A percentile compares a stretch with the other conserved stretches of the same genome.
Evolutionary conservation across 345 rosid genomes (phyloP).

Genomic region (Linum lewisii): DNA sequence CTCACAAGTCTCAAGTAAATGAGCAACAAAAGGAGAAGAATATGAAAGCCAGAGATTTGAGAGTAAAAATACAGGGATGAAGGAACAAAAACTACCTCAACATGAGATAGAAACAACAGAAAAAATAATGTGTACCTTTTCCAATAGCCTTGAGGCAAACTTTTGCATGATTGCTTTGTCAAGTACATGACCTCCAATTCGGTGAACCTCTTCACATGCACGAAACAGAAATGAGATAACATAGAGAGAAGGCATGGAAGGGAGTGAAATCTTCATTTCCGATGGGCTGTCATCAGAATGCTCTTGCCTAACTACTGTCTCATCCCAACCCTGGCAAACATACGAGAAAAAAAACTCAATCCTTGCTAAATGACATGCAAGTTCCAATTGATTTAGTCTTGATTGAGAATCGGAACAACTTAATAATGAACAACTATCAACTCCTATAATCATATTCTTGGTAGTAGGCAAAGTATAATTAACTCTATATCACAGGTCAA

Average conservation of each 20-base stretch:
- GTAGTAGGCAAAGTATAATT: not conserved
- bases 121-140: constrained; percentile 43
- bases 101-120: not conserved
- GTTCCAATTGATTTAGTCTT: not conserved
- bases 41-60: not conserved
- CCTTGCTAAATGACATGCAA: not conserved
- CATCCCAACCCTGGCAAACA: constrained; percentile 87
- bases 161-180: constrained; percentile 76
- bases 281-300: constrained; percentile 51
- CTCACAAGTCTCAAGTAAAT: too few species aligned
- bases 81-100: constrained; percentile 2
- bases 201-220: constrained; percentile 94
- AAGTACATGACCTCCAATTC: constrained; percentile 96
- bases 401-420: not conserved
- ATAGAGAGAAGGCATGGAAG: constrained; percentile 91
- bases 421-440: not conserved
- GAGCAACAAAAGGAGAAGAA: not conserved
- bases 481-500: too few species aligned
- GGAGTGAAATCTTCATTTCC: constrained; percentile 87
- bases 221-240: constrained; percentile 79
- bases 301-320: constrained; percentile 77
- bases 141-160: constrained; percentile 58
- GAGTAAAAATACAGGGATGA: constrained; percentile 1
- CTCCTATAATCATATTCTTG: not conserved
- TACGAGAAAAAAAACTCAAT: not conserved